Evolutionary conservation across 202 grass and related monocot species (phyloP).

Genomic region (Digitaria exilis): DNA sequence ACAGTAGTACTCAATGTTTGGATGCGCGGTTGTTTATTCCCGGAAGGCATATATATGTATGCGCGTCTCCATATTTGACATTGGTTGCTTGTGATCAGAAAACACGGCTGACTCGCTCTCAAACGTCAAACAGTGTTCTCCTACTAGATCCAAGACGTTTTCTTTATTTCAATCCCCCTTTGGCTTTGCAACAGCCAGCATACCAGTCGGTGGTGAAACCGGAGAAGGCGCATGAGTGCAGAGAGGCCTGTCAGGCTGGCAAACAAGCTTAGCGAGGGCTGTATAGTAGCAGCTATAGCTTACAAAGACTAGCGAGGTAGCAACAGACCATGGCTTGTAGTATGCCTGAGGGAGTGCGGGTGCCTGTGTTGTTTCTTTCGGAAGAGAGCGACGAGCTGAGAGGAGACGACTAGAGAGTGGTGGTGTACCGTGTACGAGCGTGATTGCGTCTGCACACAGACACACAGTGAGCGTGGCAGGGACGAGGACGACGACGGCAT

Average conservation of each 20-base stretch:
- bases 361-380: slow-evolving; percentile 26
- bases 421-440: slow-evolving; percentile 28
- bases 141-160: slow-evolving; percentile 11
- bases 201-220: slow-evolving; percentile 33
- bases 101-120: background rate
- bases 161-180: background rate
- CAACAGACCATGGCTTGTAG: background rate
- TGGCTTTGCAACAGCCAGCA: background rate
- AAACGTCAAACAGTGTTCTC: slow-evolving; percentile 12
- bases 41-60: slow-evolving; percentile 9
- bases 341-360: no score
- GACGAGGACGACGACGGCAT: no score
- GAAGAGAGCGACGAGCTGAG: background rate
- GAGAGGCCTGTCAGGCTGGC: background rate
- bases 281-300: background rate
- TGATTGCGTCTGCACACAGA: slow-evolving; percentile 20
- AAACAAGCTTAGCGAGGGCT: slow-evolving; percentile 17
- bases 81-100: slow-evolving; percentile 29
- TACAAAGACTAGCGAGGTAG: background rate
- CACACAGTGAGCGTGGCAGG: slow-evolving; percentile 36
- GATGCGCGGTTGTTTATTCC: slow-evolving; percentile 8
- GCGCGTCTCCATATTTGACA: background rate
- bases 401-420: background rate
- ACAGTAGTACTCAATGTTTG: background rate
- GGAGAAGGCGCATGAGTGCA: slow-evolving; percentile 29